Percentiles rank a stretch among this genome's conserved stretches.
These are phyloP conservation scores for Microbotryum lychnidis-dioicae DNA, from an alignment of 1,284 basidiomycete species.

Conservation along the genomic window DNA sequence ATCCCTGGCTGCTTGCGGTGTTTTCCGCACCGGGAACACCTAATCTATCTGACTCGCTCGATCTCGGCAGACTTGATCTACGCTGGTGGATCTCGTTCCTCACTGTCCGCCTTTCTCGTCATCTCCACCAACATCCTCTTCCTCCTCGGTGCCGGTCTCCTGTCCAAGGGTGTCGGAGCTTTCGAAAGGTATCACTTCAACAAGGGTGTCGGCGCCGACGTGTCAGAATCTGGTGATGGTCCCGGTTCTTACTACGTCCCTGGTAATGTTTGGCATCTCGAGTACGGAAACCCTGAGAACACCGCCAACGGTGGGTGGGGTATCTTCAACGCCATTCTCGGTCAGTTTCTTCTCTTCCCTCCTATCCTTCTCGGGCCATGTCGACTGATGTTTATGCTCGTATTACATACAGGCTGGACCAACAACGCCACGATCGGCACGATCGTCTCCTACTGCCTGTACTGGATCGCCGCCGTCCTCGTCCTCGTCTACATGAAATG, in stretches of 20 bases:
- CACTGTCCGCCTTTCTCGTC: constrained; percentile 70
- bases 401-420: constrained; percentile 45
- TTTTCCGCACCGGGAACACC: neutral
- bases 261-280: constrained; percentile 76
- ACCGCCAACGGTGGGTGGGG: constrained; percentile 56
- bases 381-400: no score
- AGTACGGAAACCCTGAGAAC: constrained; percentile 67
- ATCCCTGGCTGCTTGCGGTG: constrained; percentile 46
- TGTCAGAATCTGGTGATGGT: constrained; percentile 70
- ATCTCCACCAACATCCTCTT: constrained; percentile 81
- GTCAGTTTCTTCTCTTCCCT: neutral
- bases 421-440: constrained; percentile 16
- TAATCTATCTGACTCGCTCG: neutral
- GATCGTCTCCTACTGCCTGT: constrained; percentile 21
- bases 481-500: constrained; percentile 63
- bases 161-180: constrained; percentile 60
- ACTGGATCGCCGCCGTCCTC: constrained; percentile 51
- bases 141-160: constrained; percentile 83
- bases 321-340: constrained; percentile 56
- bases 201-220: constrained; percentile 58
- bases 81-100: constrained; percentile 46
- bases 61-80: constrained; percentile 3
- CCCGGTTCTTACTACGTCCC: constrained; percentile 68
- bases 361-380: no score
- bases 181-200: constrained; percentile 66